Percentiles rank a stretch among this genome's conserved stretches.
phyloP scores from a whole-genome alignment of 805 yeast genomes.

The Isabelozyma rhagii region DNA sequence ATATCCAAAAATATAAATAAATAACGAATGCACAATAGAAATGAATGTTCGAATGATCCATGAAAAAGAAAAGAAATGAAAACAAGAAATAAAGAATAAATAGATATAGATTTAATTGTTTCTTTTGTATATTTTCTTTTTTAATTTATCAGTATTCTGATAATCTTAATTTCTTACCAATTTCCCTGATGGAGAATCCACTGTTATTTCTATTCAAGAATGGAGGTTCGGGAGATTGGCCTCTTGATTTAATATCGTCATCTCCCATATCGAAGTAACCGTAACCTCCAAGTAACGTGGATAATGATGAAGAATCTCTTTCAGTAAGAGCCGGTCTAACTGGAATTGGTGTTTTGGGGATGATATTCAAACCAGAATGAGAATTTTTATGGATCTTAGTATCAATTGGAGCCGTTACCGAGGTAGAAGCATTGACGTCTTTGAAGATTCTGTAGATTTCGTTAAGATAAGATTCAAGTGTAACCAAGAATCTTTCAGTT shows the following conservation, averaged over 20 bases:
- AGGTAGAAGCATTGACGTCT: constrained; percentile 16
- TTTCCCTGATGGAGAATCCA: constrained; percentile 47
- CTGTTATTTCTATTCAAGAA: constrained; percentile 35
- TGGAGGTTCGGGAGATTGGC: constrained; percentile 56
- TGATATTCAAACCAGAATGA: background rate
- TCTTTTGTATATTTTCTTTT: background rate
- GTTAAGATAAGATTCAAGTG: constrained; percentile 47
- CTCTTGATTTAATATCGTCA: constrained; percentile 51
- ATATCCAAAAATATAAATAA: too few species aligned
- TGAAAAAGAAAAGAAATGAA: background rate
- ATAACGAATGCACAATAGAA: constrained; percentile 2
- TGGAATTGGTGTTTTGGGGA: background rate
- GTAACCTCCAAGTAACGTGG: constrained; percentile 51
- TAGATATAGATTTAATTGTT: background rate
- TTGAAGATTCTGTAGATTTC: constrained; percentile 39
- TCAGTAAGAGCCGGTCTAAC: background rate
- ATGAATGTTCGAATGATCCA: background rate
- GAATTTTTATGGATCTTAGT: constrained; percentile 22
- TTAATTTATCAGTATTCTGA: constrained; percentile 49
- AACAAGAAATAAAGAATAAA: background rate
- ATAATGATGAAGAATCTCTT: constrained; percentile 10
- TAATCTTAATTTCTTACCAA: constrained; percentile 61
- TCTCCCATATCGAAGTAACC: constrained; percentile 61
- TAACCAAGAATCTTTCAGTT: constrained; percentile 52
- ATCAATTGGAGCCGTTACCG: constrained; percentile 20